Evolutionary conservation across 2,329 filamentous ascomycete genomes (phyloP).

Genomic region (Pseudogymnoascus sp.): DNA sequence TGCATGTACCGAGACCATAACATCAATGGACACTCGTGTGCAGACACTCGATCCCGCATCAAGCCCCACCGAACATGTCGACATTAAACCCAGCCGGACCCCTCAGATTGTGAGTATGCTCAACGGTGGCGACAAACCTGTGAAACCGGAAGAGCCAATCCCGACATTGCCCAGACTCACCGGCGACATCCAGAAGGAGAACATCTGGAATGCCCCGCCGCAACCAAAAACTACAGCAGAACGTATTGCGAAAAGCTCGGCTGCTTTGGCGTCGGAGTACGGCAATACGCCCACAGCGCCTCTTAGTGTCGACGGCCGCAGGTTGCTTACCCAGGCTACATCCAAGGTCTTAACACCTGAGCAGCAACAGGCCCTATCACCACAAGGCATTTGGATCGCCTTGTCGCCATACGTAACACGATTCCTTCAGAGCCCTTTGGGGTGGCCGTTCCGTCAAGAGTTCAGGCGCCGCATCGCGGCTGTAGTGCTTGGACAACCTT

Average conservation of each 20-base stretch:
- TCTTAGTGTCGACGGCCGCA: slow-evolving; percentile 30
- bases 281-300: slow-evolving; percentile 20
- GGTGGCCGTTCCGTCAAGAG: slow-evolving; percentile 60
- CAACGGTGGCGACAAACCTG: slow-evolving; percentile 23
- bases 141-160: slow-evolving; percentile 13
- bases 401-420: slow-evolving; percentile 16
- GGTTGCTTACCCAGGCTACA: slow-evolving; percentile 35
- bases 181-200: slow-evolving; percentile 20
- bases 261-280: slow-evolving; percentile 19
- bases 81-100: slow-evolving; percentile 28
- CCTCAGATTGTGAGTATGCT: slow-evolving; percentile 22
- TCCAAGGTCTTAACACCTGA: slow-evolving; percentile 31
- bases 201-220: slow-evolving; percentile 22
- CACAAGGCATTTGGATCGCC: slow-evolving; percentile 39
- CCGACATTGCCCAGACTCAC: slow-evolving; percentile 23
- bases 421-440: slow-evolving; percentile 45
- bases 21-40: slow-evolving; percentile 58
- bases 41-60: slow-evolving; percentile 20
- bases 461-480: slow-evolving; percentile 56
- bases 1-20: slow-evolving; percentile 61
- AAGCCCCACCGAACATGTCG: slow-evolving; percentile 40
- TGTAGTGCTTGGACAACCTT: slow-evolving; percentile 64
- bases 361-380: slow-evolving; percentile 45
- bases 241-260: slow-evolving; percentile 19
- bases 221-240: slow-evolving; percentile 16